These are phyloP conservation scores for Carex pumila DNA, from an alignment of 176 grass and related monocot species.

Conservation along the genomic window DNA sequence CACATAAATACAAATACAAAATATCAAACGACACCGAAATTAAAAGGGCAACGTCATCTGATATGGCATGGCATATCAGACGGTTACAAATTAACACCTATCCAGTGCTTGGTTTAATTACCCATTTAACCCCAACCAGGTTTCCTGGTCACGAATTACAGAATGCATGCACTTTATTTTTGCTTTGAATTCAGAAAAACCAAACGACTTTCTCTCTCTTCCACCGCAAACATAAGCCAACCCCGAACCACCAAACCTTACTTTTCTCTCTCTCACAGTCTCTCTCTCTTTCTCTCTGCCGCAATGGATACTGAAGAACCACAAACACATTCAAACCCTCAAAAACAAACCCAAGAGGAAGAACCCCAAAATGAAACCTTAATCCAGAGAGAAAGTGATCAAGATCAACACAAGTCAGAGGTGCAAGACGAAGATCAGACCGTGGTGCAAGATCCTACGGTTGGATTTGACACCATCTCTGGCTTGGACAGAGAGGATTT, in stretches of 20 bases:
- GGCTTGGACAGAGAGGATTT: conserved; percentile 47
- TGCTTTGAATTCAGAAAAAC: not conserved
- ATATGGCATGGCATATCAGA: not conserved
- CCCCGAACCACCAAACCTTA: not conserved
- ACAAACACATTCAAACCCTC: not conserved
- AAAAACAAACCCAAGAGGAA: not conserved
- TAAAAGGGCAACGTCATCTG: not conserved
- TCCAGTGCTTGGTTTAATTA: not conserved
- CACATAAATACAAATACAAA: too few relatives aligned
- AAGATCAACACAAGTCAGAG: not conserved
- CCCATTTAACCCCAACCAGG: not conserved
- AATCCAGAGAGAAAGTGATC: not conserved
- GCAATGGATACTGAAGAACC: not conserved
- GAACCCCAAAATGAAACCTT: not conserved
- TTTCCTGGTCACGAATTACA: not conserved
- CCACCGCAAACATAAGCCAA: conserved; percentile 8
- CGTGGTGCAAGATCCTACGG: not conserved
- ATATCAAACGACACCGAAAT: too few relatives aligned
- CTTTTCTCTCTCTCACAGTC: not conserved
- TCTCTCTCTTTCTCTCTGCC: not conserved
- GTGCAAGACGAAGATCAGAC: not conserved
- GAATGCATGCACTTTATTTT: not conserved
- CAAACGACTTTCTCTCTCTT: not conserved
- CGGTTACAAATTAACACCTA: not conserved
- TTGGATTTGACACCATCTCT: not conserved